phyloP scores from a whole-genome alignment of 208 protist species.

The Trypanosomatidae sp. region DNA sequence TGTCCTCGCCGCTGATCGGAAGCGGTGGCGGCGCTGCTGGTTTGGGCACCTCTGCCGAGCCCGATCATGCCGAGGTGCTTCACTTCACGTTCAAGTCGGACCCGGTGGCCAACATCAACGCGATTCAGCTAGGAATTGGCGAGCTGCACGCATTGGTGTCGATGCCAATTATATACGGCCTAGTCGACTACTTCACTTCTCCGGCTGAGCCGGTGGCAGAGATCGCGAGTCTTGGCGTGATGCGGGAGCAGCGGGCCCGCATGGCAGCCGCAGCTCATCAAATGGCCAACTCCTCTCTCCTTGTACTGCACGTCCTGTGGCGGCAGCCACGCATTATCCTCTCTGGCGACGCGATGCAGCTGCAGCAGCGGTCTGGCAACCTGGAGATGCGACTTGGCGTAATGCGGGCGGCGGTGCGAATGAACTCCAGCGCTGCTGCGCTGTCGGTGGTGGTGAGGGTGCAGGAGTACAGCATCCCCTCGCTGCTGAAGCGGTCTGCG shows the following conservation, averaged over 20 bases:
- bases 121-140: slow-evolving; percentile 55
- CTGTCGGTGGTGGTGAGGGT: slow-evolving; percentile 45
- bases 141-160: slow-evolving; percentile 57
- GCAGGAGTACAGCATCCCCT: slow-evolving; percentile 67
- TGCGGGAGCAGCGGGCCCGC: slow-evolving; percentile 76
- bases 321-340: slow-evolving; percentile 73
- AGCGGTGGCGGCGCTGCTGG: slow-evolving; percentile 9
- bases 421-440: slow-evolving; percentile 40
- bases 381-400: slow-evolving; percentile 73
- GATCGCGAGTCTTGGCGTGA: slow-evolving; percentile 78
- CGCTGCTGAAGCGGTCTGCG: slow-evolving; percentile 60
- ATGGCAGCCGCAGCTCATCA: slow-evolving; percentile 51
- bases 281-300: slow-evolving; percentile 46
- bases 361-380: slow-evolving; percentile 31
- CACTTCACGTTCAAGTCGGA: slow-evolving; percentile 49
- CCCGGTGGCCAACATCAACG: slow-evolving; percentile 40
- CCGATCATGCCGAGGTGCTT: slow-evolving; percentile 32
- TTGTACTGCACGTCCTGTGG: slow-evolving; percentile 70
- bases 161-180: slow-evolving; percentile 60
- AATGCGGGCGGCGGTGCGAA: slow-evolving; percentile 52
- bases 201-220: slow-evolving; percentile 71
- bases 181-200: slow-evolving; percentile 74
- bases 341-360: slow-evolving; percentile 51
- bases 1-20: slow-evolving; percentile 14
- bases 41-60: not conserved